Base-by-base conservation (phyloP, 2,329 filamentous ascomycete genomes). In the Paraphaeosphaeria minitans region DNA sequence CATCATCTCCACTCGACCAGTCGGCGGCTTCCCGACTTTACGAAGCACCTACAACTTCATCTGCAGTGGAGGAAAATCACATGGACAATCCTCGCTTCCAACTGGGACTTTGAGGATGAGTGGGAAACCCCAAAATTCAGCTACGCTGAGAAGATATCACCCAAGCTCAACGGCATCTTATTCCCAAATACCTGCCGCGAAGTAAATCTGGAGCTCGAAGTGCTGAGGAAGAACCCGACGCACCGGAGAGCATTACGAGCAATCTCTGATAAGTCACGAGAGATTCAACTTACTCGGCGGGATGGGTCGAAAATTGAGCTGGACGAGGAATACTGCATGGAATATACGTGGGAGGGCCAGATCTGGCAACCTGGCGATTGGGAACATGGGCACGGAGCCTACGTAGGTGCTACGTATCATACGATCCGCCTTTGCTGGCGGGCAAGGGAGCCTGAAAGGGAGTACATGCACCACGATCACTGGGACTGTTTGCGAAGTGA, bases 401-500 rank as follows among this genome's bases (percentile, higher is more conserved):
- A 64, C 24, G 35, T 62, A 55, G 29, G 49, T 37, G 31, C 65
- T 58, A 55, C 41, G 41, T 52, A 64, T 57, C 29, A 65, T 54
- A 16, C 66, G 54, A 60, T 47, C 39, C 39, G 57, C n/a, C 33
- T 72, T 9, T 66, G 64, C 47, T 71, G 68, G 69, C 56, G 69
- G 12, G 64, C 51, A 3, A 59, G 39, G 10, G 58, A 66, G 21
- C 61, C 67, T 1, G 59, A 60, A 45, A 63, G 66, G 27, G 58
- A 66, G 37, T 71, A 70, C 53, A 66, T 61, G 60, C 64, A 68
- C 53, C 67, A 69, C 46, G 68, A 72, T 59, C 49, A 56, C 33
- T 50, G 66, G 56, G 56, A 69, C 33, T 72, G 68, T 39, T 56
- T 71, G 54, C 27, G 56, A 55, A 42, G 53, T 37, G 16, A 56